phyloP scores from a whole-genome alignment of 371 early-diverging fungal species.

The Conidiobolus incongruus region DNA sequence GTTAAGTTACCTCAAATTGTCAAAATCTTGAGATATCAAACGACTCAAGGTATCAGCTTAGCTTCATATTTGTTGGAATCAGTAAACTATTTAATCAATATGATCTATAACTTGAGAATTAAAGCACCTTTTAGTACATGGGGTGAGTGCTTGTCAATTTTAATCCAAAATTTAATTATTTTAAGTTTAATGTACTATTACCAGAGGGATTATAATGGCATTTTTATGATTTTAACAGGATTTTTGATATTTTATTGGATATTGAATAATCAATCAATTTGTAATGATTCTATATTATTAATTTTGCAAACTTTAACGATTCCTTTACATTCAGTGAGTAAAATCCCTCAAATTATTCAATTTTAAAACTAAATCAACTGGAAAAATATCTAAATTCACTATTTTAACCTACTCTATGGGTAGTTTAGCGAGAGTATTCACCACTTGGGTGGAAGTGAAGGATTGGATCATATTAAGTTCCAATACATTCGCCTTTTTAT shows the following conservation, averaged over 20 bases:
- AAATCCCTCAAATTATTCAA: conserved; percentile 77
- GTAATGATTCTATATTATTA: too few relatives aligned
- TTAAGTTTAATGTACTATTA: conserved; percentile 43
- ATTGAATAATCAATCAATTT: too few relatives aligned
- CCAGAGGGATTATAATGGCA: conserved; percentile 14
- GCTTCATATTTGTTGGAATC: conserved; percentile 65
- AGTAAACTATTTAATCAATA: conserved; percentile 38
- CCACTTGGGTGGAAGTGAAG: conserved; percentile 70
- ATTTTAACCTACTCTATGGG: conserved; percentile 66
- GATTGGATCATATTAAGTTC: conserved; percentile 27
- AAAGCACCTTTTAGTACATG: conserved; percentile 78
- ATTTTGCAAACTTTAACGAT: conserved; percentile 56
- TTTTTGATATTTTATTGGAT: too few relatives aligned
- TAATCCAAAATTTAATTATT: conserved; percentile 55
- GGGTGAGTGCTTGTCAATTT: conserved; percentile 63
- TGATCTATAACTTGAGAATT: conserved; percentile 65
- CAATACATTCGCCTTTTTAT: too few relatives aligned
- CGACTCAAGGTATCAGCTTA: conserved; percentile 62
- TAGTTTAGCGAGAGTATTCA: conserved; percentile 66
- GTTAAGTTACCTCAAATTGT: conserved; percentile 91
- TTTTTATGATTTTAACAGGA: too few relatives aligned
- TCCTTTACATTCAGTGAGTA: conserved; percentile 56
- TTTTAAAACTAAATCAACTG: conserved; percentile 47
- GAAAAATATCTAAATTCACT: conserved; percentile 76
- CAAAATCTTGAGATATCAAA: conserved; percentile 46